These are phyloP conservation scores for Chlamydomonas sp. DNA, from an alignment of 139 green algal species.

Conservation along the genomic window DNA sequence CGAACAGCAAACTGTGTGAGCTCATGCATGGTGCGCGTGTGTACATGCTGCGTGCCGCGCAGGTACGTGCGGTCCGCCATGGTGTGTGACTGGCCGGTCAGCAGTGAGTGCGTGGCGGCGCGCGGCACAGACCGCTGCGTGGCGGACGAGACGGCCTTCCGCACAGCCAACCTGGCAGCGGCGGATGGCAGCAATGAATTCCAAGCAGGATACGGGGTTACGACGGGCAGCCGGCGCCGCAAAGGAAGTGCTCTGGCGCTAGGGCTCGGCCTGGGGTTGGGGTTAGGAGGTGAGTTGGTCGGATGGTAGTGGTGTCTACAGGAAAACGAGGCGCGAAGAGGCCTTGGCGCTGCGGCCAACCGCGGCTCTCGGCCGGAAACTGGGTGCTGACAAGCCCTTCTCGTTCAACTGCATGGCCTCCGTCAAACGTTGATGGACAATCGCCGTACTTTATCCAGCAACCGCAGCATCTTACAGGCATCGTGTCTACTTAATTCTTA, in stretches of 20 bases:
- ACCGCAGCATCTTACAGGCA: no score
- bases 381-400: no score
- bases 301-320: no score
- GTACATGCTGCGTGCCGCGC: not conserved
- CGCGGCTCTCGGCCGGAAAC: not conserved
- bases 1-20: no score
- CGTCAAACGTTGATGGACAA: no score
- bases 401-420: no score
- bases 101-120: not conserved
- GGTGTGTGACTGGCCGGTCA: not conserved
- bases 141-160: not conserved
- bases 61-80: not conserved
- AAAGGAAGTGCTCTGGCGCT: not conserved
- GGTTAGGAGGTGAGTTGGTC: not conserved
- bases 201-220: not conserved
- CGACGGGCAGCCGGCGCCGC: not conserved
- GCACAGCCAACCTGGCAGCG: not conserved
- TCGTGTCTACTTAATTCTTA: no score
- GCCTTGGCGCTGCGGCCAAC: no score
- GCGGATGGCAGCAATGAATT: not conserved
- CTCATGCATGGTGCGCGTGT: not conserved
- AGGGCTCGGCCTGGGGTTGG: slow-evolving; percentile 4
- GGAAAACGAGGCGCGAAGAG: no score
- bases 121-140: not conserved
- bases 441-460: no score